A percentile compares a stretch with the other conserved stretches of the same genome.
Conservation (phyloP, 1,284 basidiomycete species). For the Pseudozyma sp. region DNA sequence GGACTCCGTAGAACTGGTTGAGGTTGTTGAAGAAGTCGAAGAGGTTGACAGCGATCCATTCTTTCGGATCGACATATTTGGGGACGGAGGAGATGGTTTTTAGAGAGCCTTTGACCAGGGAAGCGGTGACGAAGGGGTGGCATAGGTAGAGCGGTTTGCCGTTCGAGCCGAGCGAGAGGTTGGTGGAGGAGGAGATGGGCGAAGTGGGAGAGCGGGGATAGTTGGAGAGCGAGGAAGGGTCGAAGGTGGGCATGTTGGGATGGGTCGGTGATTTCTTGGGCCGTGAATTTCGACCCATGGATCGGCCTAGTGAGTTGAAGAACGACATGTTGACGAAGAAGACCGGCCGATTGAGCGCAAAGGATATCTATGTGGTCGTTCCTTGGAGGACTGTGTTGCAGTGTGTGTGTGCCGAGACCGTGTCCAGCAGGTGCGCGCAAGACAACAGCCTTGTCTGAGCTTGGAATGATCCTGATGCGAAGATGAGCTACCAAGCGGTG, state of each 20-base stretch:
- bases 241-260: conserved; percentile 53
- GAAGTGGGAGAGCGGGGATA: conserved; percentile 34
- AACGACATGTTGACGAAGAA: conserved; percentile 51
- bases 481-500: too few relatives aligned
- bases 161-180: conserved; percentile 24
- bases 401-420: background rate
- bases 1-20: conserved; percentile 95
- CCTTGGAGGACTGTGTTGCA: background rate
- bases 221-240: conserved; percentile 17
- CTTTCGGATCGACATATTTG: conserved; percentile 76
- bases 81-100: conserved; percentile 98
- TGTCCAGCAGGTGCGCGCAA: too few relatives aligned
- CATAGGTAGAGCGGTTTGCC: conserved; percentile 67
- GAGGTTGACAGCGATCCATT: conserved; percentile 95
- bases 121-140: conserved; percentile 85
- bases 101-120: conserved; percentile 97
- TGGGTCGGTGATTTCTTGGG: conserved; percentile 60
- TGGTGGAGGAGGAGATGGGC: conserved; percentile 17
- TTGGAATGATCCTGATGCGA: too few relatives aligned
- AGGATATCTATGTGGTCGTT: background rate
- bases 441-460: too few relatives aligned
- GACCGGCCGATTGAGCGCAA: background rate
- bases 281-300: conserved; percentile 63
- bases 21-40: conserved; percentile 83
- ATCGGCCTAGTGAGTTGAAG: conserved; percentile 61